Evolutionary conservation across 202 grass and related monocot genomes (phyloP), one percentile per base, ranked within the genome.

Genomic region (Setaria italica): DNA sequence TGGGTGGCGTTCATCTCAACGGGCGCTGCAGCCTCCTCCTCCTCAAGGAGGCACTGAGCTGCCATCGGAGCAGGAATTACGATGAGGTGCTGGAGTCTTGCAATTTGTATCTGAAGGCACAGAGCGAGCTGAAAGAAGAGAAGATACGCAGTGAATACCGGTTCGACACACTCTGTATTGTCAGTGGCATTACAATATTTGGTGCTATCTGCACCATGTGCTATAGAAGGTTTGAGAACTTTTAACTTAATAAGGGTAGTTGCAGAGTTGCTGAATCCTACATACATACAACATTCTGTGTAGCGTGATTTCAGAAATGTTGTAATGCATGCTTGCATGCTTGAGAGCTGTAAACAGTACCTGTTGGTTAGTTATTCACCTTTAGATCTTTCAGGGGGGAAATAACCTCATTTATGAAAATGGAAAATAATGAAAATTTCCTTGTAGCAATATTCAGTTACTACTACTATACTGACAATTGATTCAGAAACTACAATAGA

Each of bases 21-120:
- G 77, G 87, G 63, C 77, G 47, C 3, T 54, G 70, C 82, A 85
- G 88, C 82, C 77, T 85, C 54, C 77, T 85, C 9, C 49, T 89
- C 8, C 77, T 89, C 42, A 77, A 81, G 82, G 87, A 85, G 77
- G 87, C 87, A 4, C 34, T 89, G 62, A 63, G 77, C 34, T 85
- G 82, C 69, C 70, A 71, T 46, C 51, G 87, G 43, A 89, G 82
- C 54, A 64, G 82, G 70, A 89, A 89, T 10, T 85, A 77, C 2
- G 17, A 54, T 20, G 63, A 89, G 71, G 87, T 89, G 77, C 63
- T 85, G 77, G 77, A 85, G 77, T 89, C 82, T 1, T 89, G 87
- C 77, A 84, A 85, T 62, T 63, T 62, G 53, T 89, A 85, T 58
- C 33, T 51, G 53, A 89, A 79, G 82, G 87, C 70, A 9, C 87